Evolutionary conservation across 192 early-diverging fungal species (phyloP).

Genomic region (Linderina pennispora): DNA sequence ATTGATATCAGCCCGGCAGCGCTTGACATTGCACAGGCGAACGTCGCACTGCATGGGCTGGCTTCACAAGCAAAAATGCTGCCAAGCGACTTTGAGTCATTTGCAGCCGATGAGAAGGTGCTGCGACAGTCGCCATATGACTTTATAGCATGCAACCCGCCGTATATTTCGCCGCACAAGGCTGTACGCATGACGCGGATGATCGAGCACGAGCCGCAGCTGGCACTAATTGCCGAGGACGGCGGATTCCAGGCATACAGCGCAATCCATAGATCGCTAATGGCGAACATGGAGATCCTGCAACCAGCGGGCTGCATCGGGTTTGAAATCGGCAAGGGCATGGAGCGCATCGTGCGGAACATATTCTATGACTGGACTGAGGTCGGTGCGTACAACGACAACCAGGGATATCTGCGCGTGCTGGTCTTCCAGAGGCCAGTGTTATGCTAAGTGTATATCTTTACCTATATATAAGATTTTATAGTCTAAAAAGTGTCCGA

Average conservation of each 20-base stretch:
- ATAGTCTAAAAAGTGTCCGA: too few species aligned
- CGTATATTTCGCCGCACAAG: constrained; percentile 51
- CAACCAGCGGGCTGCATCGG: constrained; percentile 24
- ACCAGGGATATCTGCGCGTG: constrained; percentile 53
- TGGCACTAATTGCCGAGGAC: constrained; percentile 58
- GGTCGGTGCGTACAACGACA: constrained; percentile 36
- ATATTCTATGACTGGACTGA: constrained; percentile 49
- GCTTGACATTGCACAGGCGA: constrained; percentile 48
- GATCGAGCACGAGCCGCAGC: constrained; percentile 53
- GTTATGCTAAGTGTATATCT: too few species aligned
- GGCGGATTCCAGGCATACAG: constrained; percentile 61
- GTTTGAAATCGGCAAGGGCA: constrained; percentile 58
- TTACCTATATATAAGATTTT: too few species aligned
- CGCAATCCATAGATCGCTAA: constrained; percentile 26
- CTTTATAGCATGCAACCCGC: constrained; percentile 68
- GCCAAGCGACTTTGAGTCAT: constrained; percentile 39
- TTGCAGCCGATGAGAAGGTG: constrained; percentile 19
- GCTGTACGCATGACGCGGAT: constrained; percentile 26
- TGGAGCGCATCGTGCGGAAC: constrained; percentile 45
- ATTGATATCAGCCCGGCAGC: constrained; percentile 58
- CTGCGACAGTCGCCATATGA: constrained; percentile 41
- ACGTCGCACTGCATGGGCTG: constrained; percentile 36
- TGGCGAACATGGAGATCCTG: constrained; percentile 20
- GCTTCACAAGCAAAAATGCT: constrained; percentile 26
- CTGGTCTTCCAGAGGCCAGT: constrained; percentile 46